Evolutionary conservation across 2,329 filamentous ascomycete species (phyloP), one percentile per base, ranked within the genome.

Genomic region (Cladophialophora carrionii): DNA sequence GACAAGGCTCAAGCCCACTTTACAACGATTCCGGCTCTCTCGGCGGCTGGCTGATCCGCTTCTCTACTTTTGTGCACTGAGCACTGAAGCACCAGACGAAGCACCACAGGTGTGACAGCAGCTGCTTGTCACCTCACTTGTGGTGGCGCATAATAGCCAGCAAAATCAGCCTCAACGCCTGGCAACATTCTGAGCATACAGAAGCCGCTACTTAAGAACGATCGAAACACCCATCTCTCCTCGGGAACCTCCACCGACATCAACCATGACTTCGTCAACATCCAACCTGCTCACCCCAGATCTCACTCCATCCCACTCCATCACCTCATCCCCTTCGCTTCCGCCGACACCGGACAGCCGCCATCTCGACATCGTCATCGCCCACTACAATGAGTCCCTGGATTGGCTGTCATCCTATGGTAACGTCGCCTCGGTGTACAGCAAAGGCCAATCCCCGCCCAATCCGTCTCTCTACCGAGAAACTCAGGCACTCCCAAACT

Each of bases 381-480:
- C 69, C 17, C 68, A 70, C 57, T 70, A 68, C 63, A 70, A 68
- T 46, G 69, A 71, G 51, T 67, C 68, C 20, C 57, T 71, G 20
- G 53, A 66, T 2, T 70, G 68, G 69, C 62, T 71, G 2, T 57
- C 63, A 10, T 53, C 63, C 9, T 61, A 57, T 26, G 49, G 57
- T 17, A 14, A 22, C 46, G 24, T 56, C 22, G 67, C 65, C 31
- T 56, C 53, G 9, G 62, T 71, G 24, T 71, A 71, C 63, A 64
- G 57, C 57, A 71, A 71, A 64, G 69, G 69, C 22, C 22, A 62
- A 31, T 61, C 63, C 7, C 62, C 61, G 14, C 12, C 32, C 2
- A 20, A 61, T 10, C 22, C 53, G 17, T 57, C 57, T 17, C 20
- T 48, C 24, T 69, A 31, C 60, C 61, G 61, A 41, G 61, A 65